Conservation (phyloP, 2,329 filamentous ascomycete genomes). For the Emmonsia crescens region DNA sequence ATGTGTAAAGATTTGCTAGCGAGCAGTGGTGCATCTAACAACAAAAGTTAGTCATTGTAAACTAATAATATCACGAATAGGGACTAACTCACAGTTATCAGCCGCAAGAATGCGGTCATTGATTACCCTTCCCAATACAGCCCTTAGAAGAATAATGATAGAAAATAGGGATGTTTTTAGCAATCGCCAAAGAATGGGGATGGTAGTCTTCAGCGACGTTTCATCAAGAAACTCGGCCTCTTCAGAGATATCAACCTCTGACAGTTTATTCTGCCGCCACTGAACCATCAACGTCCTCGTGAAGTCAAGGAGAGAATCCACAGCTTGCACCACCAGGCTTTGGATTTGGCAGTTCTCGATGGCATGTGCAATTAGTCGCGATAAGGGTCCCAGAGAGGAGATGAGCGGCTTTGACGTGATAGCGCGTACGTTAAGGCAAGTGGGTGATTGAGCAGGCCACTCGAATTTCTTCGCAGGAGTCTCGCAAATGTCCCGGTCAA, state of each 20-base stretch:
- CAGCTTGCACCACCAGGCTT: constrained; percentile 29
- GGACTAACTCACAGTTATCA: constrained; percentile 36
- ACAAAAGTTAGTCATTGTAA: constrained; percentile 9
- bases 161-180: constrained; percentile 67
- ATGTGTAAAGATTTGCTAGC: constrained; percentile 62
- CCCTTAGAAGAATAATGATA: constrained; percentile 61
- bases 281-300: constrained; percentile 54
- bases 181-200: constrained; percentile 62
- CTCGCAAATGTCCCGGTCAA: constrained; percentile 57
- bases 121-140: constrained; percentile 56
- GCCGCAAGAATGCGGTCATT: constrained; percentile 46
- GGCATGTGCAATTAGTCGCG: constrained; percentile 51
- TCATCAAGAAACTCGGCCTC: constrained; percentile 53
- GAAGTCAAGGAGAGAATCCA: constrained; percentile 57
- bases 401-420: constrained; percentile 49
- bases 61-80: background rate
- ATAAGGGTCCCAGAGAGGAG: constrained; percentile 50
- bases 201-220: constrained; percentile 55
- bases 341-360: constrained; percentile 46
- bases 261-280: constrained; percentile 67
- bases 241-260: constrained; percentile 57
- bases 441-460: constrained; percentile 52
- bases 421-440: constrained; percentile 46
- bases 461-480: constrained; percentile 45
- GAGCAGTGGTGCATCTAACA: constrained; percentile 49